Percentiles rank a stretch among this genome's conserved stretches.
These are phyloP conservation scores for Penstemon barbatus DNA, from an alignment of 257 asterid species.

Conservation along the genomic window DNA sequence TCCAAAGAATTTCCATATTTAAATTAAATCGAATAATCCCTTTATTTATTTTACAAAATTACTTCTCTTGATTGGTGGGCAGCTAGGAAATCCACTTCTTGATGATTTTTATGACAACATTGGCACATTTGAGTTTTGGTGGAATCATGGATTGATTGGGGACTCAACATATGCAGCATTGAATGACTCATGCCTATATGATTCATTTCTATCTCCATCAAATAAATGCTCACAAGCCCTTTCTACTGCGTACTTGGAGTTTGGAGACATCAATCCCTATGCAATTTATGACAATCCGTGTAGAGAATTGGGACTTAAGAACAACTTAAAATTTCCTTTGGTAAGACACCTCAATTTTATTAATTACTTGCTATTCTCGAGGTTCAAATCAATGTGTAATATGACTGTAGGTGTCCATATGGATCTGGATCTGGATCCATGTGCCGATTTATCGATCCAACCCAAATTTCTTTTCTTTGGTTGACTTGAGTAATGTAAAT, in stretches of 20 bases:
- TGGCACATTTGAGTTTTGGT: conserved; percentile 60
- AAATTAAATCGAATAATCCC: no score
- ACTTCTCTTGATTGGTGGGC: background rate
- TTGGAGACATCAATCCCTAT: conserved; percentile 56
- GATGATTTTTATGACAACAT: conserved; percentile 51
- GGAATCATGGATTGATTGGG: conserved; percentile 57
- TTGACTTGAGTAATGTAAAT: no score
- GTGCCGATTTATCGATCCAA: no score
- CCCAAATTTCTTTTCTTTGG: no score
- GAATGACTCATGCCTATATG: conserved; percentile 44
- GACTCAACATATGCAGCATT: conserved; percentile 44
- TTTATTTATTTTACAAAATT: no score
- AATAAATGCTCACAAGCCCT: conserved; percentile 41
- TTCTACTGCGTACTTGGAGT: conserved; percentile 34
- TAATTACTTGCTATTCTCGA: background rate
- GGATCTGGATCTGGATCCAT: no score
- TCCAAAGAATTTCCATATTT: no score
- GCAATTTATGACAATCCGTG: conserved; percentile 45
- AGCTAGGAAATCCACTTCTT: conserved; percentile 60
- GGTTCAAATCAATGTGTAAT: no score
- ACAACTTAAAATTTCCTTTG: conserved; percentile 40
- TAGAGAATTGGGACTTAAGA: conserved; percentile 30
- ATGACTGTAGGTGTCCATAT: no score
- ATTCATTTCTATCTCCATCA: conserved; percentile 48
- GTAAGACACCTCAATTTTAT: conserved; percentile 29